Evolutionary conservation across 352 stramenopile species (phyloP), one percentile per base, ranked within the genome.

Genomic region (Phytophthora palmivora): DNA sequence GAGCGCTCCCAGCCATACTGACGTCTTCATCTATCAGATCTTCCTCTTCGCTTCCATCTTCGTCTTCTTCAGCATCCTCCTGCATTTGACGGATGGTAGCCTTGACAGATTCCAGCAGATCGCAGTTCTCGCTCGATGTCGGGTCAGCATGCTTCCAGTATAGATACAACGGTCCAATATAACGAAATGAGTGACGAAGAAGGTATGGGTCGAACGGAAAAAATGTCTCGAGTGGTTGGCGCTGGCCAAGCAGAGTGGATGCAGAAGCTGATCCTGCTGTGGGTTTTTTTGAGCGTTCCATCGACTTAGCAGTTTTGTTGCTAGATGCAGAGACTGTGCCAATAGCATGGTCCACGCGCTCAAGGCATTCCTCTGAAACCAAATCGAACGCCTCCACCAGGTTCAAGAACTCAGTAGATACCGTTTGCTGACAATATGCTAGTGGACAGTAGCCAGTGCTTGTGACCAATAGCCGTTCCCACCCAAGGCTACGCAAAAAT

Each of bases 141-240:
- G 87, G 87, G 42, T 95, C 87, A 19, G 82, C 87, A 46, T 95
- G 84, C 67, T 97, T 94, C 96, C 96, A 99, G 72, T 98, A 96
- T 49, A 96, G 72, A 67, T 98, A 99, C 52, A 96, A 84, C 32
- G 89, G 87, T 4, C 95, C 89, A 45, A 99, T 94, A 65, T 91
- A 98, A 21, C 73, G 78, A 68, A 98, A 97, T 18, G 95, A 98
- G 28, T 87, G 84, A 16, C 95, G 82, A 24, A 99, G 69, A 33
- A 99, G 74, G 62, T 98, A 98, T 7, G 97, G 97, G 75, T 99
- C 97, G 60, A 99, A 99, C 21, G 97, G 97, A 57, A 99, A 99
- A 63, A 98, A 99, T 6, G 84, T 93, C 54, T 93, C 82, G 6
- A 91, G 67, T 16, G 80, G 79, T 34, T 89, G 79, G 10, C 83